Base-by-base conservation (phyloP, 2,329 filamentous ascomycete genomes). In the Aspergillus caelatus region DNA sequence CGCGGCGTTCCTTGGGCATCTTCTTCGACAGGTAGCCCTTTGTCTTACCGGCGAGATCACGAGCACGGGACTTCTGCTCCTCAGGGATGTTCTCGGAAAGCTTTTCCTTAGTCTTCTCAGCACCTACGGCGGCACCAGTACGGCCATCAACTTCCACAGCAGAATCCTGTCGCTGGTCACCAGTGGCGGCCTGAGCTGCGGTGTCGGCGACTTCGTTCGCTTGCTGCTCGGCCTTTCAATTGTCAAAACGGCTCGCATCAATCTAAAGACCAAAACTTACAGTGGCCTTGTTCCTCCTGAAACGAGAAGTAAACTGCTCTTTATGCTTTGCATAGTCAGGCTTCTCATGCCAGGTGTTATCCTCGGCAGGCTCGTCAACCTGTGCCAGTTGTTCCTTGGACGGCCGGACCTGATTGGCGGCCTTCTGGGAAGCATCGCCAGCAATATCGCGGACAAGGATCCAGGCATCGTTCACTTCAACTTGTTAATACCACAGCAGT, bases 301-400 rank as follows among this genome's bases (percentile, higher is more conserved):
- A 74, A 21, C 83, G 81, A 36, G 80, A 83, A 76, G 90, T 89
- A 19, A 90, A 75, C 75, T 93, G 89, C 21, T 86, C 83, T 80
- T 88, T 92, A 61, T 71, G 63, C 19, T 86, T 89, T 67, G 88
- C 91, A 56, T 96, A 74, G 67, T 95, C 84, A 3, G 94, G 94
- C 50, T 88, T 86, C 62, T 97, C 93, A 72, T 97, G 92, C 95
- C 95, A 99, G 19, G 89, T 91, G 80, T 98, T 95, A 73, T 97
- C 94, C 21, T 91, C 88, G 2, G 95, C 95, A 2, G 95, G 88
- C n/a, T 83, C 76, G 70, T 98, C 94, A 39, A 98, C 88, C 72
- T 93, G 89, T 10, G 82, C 76, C 23, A 98, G 85, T 65, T 90
- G 83, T 0, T 97, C 91, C 62, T 96, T 87, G 1, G 86, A 88